Evolutionary conservation across 768 basidiomycete genomes (phyloP).

Genomic region (Lepiota brunneoincarnata): DNA sequence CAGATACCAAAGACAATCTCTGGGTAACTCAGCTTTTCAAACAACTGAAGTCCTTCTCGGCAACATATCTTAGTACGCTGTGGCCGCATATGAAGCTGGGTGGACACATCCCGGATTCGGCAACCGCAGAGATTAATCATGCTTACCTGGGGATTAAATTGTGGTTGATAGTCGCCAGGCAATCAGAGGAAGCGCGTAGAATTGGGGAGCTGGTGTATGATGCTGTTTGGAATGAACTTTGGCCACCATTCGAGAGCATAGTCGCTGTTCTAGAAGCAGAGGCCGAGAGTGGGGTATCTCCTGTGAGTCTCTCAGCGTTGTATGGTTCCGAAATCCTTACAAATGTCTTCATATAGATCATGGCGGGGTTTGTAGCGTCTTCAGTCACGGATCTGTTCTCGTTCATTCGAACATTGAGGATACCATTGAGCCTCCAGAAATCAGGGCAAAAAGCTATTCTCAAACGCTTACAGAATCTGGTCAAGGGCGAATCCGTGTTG

Average conservation of each 20-base stretch:
- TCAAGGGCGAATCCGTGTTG: slow-evolving; percentile 44
- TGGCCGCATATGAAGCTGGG: slow-evolving; percentile 36
- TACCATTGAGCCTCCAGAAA: slow-evolving; percentile 51
- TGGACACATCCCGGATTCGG: slow-evolving; percentile 35
- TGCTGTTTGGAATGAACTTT: slow-evolving; percentile 72
- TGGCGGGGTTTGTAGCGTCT: slow-evolving; percentile 51
- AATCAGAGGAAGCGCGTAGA: slow-evolving; percentile 20
- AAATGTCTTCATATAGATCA: slow-evolving; percentile 36
- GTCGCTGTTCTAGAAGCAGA: slow-evolving; percentile 49
- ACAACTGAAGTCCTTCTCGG: slow-evolving; percentile 49
- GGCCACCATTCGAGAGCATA: slow-evolving; percentile 65
- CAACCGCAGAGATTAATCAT: slow-evolving; percentile 61
- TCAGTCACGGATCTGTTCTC: slow-evolving; percentile 65
- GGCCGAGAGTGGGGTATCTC: slow-evolving; percentile 35
- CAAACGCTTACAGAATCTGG: slow-evolving; percentile 44
- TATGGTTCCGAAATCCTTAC: neutral
- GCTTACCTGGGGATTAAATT: slow-evolving; percentile 68
- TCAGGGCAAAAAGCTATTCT: slow-evolving; percentile 48
- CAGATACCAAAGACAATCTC: slow-evolving; percentile 30
- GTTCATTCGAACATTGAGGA: slow-evolving; percentile 56
- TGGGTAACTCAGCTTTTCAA: slow-evolving; percentile 42
- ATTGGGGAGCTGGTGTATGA: slow-evolving; percentile 24
- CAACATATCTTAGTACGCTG: slow-evolving; percentile 44
- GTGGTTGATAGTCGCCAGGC: slow-evolving; percentile 62
- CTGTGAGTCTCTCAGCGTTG: slow-evolving; percentile 27